Conservation (phyloP, 805 yeast species). For the Candida ovalis region DNA sequence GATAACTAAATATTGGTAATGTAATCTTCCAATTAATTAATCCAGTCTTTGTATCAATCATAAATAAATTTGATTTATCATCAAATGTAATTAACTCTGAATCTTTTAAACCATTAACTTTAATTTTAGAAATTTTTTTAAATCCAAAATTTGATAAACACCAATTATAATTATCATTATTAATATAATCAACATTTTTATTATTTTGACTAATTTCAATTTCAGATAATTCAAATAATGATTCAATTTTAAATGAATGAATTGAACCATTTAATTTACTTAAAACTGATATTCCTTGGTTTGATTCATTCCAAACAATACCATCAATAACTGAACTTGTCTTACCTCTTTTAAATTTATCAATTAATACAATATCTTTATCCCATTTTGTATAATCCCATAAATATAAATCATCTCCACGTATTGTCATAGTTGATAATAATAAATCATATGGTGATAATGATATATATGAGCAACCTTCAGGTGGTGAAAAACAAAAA, state of each 20-base stretch:
- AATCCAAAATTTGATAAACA: conserved; percentile 36
- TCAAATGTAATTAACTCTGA: conserved; percentile 23
- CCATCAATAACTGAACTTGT: conserved; percentile 52
- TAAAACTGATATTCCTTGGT: conserved; percentile 44
- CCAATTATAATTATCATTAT: conserved; percentile 34
- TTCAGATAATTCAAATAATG: conserved; percentile 13
- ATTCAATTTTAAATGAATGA: conserved; percentile 56
- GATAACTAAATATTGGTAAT: conserved; percentile 1
- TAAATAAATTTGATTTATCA: conserved; percentile 21
- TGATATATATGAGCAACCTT: conserved; percentile 57
- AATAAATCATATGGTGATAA: conserved; percentile 59
- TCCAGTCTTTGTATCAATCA: conserved; percentile 17
- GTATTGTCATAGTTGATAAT: conserved; percentile 46
- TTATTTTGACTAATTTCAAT: background rate
- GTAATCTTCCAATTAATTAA: conserved; percentile 18
- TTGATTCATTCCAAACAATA: conserved; percentile 50
- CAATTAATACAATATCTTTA: conserved; percentile 47
- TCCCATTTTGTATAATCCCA: conserved; percentile 61
- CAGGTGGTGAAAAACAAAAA: conserved; percentile 52
- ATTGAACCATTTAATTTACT: conserved; percentile 55
- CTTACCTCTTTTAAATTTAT: conserved; percentile 59
- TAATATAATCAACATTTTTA: background rate
- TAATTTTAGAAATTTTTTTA: conserved; percentile 14
- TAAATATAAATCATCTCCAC: conserved; percentile 61
- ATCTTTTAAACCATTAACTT: background rate